Base-by-base conservation (phyloP, 129 eudicot genomes). In the Flaveria trinervia region DNA sequence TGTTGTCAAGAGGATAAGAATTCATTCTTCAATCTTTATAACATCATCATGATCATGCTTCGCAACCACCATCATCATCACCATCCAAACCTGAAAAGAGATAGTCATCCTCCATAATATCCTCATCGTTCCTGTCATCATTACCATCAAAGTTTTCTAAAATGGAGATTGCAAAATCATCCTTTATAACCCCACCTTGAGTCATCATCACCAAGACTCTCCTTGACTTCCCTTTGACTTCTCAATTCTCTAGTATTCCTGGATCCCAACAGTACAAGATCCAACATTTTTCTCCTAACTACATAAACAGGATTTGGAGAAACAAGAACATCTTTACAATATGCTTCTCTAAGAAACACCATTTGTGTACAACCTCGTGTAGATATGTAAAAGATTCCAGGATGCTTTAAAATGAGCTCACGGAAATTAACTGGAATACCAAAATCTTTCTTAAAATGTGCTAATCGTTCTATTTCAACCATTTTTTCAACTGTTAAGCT, bases 341-440 rank as follows among this genome's bases (percentile, higher is more conserved):
- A 93, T 0, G 89, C 92, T 74, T 93, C 98, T 80, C 98, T 85
- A 18, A 93, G 88, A 74, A 90, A 88, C 70, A 93, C 86, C 65
- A 84, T 77, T 23, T 85, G 89, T 13, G 78, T 83, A 65, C 74
- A 76, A 43, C 97, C 98, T 84, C 81, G 85, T 15, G 90, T 88
- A 48, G 95, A 86, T 54, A 90, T 77, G 71, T 92, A 89, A 55
- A 89, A 89, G 57, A 89, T 89, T 54, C 96, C 96, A 9, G 96
- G 94, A 81, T 89, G 96, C 81, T 86, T 90, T 78, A 92, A 74
- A 67, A 92, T 71, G 22, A 92, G 79, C 84, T 92, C 98, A 36
- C 92, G 90, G 43, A 93, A 41, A 71, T 93, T 93, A 65, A 93
- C 96, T 17, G 81, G 88, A 36, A 93, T 75, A 5, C 96, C 97